Conservation (phyloP, 192 early-diverging fungal genomes). For the Umbelopsis isabellina region DNA sequence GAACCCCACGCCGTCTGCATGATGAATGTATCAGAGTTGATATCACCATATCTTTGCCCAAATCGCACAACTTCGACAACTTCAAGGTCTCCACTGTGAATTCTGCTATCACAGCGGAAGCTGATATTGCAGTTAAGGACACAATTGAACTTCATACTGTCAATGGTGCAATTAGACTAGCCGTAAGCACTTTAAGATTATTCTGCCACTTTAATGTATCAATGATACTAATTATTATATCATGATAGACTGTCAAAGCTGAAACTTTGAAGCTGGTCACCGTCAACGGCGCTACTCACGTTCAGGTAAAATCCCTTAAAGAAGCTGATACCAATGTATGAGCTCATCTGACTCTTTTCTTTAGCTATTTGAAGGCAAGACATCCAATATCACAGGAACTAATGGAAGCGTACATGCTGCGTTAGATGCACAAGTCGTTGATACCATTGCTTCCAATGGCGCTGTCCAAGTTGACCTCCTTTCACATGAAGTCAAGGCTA, state of each 20-base stretch:
- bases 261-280: background rate
- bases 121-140: background rate
- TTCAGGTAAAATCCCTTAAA: background rate
- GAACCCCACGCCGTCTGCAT: background rate
- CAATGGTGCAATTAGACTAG: background rate
- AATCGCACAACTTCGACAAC: background rate
- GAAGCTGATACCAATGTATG: background rate
- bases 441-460: too few species aligned
- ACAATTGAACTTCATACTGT: background rate
- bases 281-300: background rate
- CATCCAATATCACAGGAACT: too few species aligned
- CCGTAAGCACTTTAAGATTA: background rate
- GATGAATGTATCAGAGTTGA: background rate
- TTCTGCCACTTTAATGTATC: too few species aligned
- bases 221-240: background rate
- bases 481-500: too few species aligned
- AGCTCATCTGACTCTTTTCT: too few species aligned
- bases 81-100: background rate
- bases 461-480: too few species aligned
- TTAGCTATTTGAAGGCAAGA: too few species aligned
- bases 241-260: background rate
- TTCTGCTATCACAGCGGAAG: background rate
- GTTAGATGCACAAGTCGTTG: too few species aligned
- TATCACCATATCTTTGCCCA: background rate
- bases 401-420: too few species aligned